Evolutionary conservation across 768 basidiomycete species (phyloP).

Genomic region (Leucosporidium creatinivorum): DNA sequence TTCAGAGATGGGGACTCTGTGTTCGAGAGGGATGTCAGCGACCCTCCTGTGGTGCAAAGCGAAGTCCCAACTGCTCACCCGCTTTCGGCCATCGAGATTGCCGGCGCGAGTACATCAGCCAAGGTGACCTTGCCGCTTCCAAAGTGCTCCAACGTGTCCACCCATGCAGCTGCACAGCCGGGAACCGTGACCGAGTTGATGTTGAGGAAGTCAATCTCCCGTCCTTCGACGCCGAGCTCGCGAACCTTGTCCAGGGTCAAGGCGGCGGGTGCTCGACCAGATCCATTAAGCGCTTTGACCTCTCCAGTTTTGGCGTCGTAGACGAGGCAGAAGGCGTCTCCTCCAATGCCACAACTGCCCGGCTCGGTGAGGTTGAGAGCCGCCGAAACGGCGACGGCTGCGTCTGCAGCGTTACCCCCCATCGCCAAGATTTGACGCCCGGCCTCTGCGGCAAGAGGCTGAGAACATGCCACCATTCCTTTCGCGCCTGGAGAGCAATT

Average conservation of each 20-base stretch:
- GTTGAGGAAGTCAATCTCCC: constrained; percentile 66
- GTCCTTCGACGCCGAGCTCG: constrained; percentile 59
- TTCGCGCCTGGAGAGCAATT: constrained; percentile 47
- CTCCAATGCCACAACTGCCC: constrained; percentile 71
- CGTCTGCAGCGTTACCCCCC: constrained; percentile 79
- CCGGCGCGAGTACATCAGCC: constrained; percentile 74
- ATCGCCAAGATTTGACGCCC: constrained; percentile 82
- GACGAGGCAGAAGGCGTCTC: constrained; percentile 52
- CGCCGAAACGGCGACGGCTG: constrained; percentile 81
- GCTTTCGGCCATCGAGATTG: constrained; percentile 83
- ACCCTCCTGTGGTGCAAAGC: no score
- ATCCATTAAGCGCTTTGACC: constrained; percentile 86
- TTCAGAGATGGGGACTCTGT: constrained; percentile 79
- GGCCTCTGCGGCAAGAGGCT: constrained; percentile 83
- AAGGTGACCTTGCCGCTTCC: constrained; percentile 65
- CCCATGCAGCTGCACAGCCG: constrained; percentile 93
- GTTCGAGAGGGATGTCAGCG: background rate
- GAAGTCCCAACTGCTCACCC: constrained; percentile 50
- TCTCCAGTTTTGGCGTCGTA: constrained; percentile 73
- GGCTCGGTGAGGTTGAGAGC: constrained; percentile 86
- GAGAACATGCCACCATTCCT: constrained; percentile 78
- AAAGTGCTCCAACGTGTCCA: constrained; percentile 74
- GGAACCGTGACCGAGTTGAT: constrained; percentile 55
- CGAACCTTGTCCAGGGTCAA: constrained; percentile 67
- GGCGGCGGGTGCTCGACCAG: constrained; percentile 74